A percentile compares a stretch with the other conserved stretches of the same genome.
phyloP scores from a whole-genome alignment of 345 rosid species.

The Clarkia xantiana region DNA sequence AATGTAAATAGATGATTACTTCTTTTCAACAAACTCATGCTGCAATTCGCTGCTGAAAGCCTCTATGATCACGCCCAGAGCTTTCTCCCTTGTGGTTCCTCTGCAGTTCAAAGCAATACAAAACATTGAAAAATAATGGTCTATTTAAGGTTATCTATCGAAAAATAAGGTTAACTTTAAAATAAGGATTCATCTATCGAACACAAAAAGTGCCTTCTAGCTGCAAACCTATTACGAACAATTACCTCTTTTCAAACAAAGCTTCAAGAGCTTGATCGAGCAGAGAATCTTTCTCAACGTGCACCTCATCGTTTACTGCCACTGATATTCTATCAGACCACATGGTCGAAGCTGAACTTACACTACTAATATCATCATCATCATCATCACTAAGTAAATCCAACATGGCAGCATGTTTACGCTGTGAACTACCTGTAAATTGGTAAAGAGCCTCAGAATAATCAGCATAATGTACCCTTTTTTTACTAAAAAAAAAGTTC shows the following conservation, averaged over 20 bases:
- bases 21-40: slow-evolving; percentile 62
- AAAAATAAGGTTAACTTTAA: no score
- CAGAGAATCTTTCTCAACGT: slow-evolving; percentile 43
- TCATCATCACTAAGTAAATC: slow-evolving; percentile 57
- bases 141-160: no score
- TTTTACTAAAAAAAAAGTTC: no score
- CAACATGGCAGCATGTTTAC: slow-evolving; percentile 36
- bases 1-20: slow-evolving; percentile 26
- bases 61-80: slow-evolving; percentile 48
- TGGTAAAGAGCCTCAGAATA: not conserved
- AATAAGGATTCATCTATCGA: no score
- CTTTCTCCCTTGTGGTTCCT: slow-evolving; percentile 79
- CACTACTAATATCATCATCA: slow-evolving; percentile 73
- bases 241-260: slow-evolving; percentile 63
- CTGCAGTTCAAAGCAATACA: slow-evolving; percentile 20
- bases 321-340: slow-evolving; percentile 41
- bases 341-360: slow-evolving; percentile 56
- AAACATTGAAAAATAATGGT: no score
- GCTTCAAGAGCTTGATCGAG: slow-evolving; percentile 80
- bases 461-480: not conserved
- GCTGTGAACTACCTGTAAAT: slow-evolving; percentile 35
- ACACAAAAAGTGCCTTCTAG: no score
- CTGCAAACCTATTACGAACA: not conserved
- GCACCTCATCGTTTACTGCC: slow-evolving; percentile 42
- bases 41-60: slow-evolving; percentile 62